Base-by-base conservation (phyloP, 1,284 basidiomycete genomes). In the Ustilago hordei region DNA sequence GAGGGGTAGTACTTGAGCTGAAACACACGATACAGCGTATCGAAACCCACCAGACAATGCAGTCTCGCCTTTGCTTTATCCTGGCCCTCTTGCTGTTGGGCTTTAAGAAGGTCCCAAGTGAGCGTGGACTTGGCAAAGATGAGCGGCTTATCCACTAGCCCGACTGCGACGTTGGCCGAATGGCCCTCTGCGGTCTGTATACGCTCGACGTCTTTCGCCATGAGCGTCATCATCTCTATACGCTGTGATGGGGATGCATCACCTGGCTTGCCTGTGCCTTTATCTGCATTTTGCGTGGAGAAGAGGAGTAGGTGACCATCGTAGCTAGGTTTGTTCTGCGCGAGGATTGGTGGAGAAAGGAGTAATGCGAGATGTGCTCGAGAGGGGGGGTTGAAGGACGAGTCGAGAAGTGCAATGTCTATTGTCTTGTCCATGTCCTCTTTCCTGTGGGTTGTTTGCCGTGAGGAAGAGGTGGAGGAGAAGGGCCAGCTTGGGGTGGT, bases 311-410 rank as follows among this genome's bases (percentile, higher is more conserved):
- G 88, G 63, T 90, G 91, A 0, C 93, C 92, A 65, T 94, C 92
- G 82, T 92, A 94, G 11, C 38, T 1, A 8, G 28, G 45, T 48
- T 79, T 68, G 7, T 15, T 17, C 2, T 19, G 32, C 34, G 59
- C 70, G 34, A 63, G 79, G 0, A 89, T 88, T 28, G 86, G 86
- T 1, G 70, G 82, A 4, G 88, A 87, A 64, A 89, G 89, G 19
- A 91, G 91, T 53, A 98, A 90, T 0, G 93, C 91, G 63, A 92
- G 89, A 84, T 99, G 95, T 0, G 96, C 95, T 12, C 89, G 86
- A 0, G 93, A 95, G 0, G 96, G 96, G 2, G 96, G 95, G 82
- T 99, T 98, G 88, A 95, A 98, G 0, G 93, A 95, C 0, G 94
- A 92, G 83, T 98, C 95, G 39, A 98, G 89, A 19, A 97, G 89